Percentiles rank a stretch among this genome's conserved stretches.
Conservation (phyloP, 2,329 filamentous ascomycete genomes). For the Scytalidium sp. region DNA sequence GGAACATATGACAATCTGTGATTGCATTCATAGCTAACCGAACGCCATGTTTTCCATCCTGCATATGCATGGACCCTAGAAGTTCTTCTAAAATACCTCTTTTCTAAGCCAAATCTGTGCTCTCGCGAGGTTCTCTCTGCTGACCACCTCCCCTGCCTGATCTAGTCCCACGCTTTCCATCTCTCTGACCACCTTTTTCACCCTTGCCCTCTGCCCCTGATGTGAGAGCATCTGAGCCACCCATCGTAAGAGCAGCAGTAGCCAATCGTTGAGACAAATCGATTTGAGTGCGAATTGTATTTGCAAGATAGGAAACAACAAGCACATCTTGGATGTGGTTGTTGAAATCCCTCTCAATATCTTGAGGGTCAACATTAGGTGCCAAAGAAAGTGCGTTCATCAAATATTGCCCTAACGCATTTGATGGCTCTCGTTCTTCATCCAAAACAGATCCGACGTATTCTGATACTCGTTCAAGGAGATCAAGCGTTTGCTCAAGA, state of each 20-base stretch:
- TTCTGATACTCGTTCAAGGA: constrained; percentile 86
- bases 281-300: constrained; percentile 98
- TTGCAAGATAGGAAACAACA: constrained; percentile 96
- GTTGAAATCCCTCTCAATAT: constrained; percentile 98
- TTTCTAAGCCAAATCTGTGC: constrained; percentile 27
- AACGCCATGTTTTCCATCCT: constrained; percentile 34
- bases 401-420: constrained; percentile 89
- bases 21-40: constrained; percentile 46
- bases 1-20: constrained; percentile 16
- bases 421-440: constrained; percentile 86
- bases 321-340: constrained; percentile 99
- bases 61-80: constrained; percentile 28
- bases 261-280: constrained; percentile 94
- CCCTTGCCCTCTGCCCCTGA: constrained; percentile 37
- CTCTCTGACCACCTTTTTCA: constrained; percentile 41
- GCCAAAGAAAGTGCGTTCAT: constrained; percentile 91
- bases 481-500: constrained; percentile 81
- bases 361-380: constrained; percentile 86
- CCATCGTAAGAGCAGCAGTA: constrained; percentile 65
- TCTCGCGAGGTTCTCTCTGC: constrained; percentile 45
- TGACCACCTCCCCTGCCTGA: constrained; percentile 47
- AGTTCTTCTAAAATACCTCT: constrained; percentile 33
- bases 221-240: constrained; percentile 40
- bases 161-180: constrained; percentile 43
- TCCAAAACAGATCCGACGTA: constrained; percentile 94